Evolutionary conservation across 345 rosid species (phyloP).

Genomic region (Abelmoschus esculentus): DNA sequence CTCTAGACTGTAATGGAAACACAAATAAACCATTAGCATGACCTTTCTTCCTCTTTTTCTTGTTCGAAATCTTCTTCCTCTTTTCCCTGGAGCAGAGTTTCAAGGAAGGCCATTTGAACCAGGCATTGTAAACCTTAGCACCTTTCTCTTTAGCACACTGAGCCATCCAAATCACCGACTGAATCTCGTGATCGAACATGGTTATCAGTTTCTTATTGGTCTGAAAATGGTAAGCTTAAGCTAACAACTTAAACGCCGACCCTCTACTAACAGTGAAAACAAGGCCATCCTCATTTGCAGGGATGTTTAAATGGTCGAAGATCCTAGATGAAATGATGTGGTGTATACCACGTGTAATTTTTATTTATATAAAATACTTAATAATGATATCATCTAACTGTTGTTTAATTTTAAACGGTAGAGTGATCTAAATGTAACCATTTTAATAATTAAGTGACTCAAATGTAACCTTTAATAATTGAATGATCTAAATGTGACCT

Average conservation of each 20-base stretch:
- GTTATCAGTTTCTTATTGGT: constrained; percentile 60
- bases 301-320: constrained; percentile 79
- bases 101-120: constrained; percentile 87
- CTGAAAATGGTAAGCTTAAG: constrained; percentile 77
- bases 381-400: too few species aligned
- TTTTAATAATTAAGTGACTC: too few species aligned
- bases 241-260: constrained; percentile 71
- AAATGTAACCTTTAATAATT: too few species aligned
- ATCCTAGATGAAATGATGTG: too few species aligned
- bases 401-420: too few species aligned
- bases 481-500: too few species aligned
- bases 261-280: constrained; percentile 88
- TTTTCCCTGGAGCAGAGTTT: constrained; percentile 78
- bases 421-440: too few species aligned
- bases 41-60: constrained; percentile 76
- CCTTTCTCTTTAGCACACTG: constrained; percentile 82
- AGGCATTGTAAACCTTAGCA: constrained; percentile 69
- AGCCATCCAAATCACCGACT: constrained; percentile 87
- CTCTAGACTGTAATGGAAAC: constrained; percentile 83
- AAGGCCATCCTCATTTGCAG: constrained; percentile 79
- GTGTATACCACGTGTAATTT: too few species aligned
- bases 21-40: constrained; percentile 71
- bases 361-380: too few species aligned
- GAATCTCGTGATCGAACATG: constrained; percentile 93
- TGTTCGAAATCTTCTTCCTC: constrained; percentile 59